Percentiles rank a stretch among this genome's conserved stretches.
These are phyloP conservation scores for Haberlea rhodopensis DNA, from an alignment of 257 asterid genomes.

Conservation along the genomic window DNA sequence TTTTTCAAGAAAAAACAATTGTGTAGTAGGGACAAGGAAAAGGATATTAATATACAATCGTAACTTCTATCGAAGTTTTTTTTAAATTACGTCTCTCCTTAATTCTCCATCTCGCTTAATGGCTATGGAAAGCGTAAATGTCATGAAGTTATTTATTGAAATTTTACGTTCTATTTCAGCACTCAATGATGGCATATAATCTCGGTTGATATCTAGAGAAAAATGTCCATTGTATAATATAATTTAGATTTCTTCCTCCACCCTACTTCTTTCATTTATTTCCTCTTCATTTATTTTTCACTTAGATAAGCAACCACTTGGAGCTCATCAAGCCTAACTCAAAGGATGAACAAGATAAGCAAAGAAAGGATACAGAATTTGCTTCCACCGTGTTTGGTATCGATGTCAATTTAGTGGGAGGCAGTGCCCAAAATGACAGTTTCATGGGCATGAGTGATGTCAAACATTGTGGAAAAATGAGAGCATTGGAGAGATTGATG, in stretches of 20 bases:
- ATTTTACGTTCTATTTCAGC: not conserved
- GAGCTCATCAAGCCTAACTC: constrained; percentile 95
- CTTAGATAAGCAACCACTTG: constrained; percentile 86
- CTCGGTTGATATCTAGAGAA: not conserved
- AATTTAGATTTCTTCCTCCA: constrained; percentile 1
- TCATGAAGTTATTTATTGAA: constrained; percentile 2
- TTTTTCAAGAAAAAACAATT: constrained; percentile 10
- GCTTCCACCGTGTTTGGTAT: constrained; percentile 67
- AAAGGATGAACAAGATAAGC: constrained; percentile 80
- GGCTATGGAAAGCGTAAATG: not conserved
- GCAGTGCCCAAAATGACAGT: constrained; percentile 60
- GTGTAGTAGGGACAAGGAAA: not conserved
- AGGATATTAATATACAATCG: not conserved
- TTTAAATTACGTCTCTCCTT: not conserved
- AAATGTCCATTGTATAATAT: not conserved
- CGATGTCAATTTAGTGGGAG: constrained; percentile 75
- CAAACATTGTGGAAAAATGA: constrained; percentile 90
- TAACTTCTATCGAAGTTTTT: not conserved
- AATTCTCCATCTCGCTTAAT: not conserved
- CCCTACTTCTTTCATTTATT: constrained; percentile 6
- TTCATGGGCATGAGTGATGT: constrained; percentile 91
- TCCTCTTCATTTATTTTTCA: constrained; percentile 16
- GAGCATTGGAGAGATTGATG: constrained; percentile 82
- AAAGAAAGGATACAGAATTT: constrained; percentile 76
- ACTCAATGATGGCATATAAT: not conserved